Conservation (phyloP, 192 early-diverging fungal species). For the Backusella tarrabulga region DNA sequence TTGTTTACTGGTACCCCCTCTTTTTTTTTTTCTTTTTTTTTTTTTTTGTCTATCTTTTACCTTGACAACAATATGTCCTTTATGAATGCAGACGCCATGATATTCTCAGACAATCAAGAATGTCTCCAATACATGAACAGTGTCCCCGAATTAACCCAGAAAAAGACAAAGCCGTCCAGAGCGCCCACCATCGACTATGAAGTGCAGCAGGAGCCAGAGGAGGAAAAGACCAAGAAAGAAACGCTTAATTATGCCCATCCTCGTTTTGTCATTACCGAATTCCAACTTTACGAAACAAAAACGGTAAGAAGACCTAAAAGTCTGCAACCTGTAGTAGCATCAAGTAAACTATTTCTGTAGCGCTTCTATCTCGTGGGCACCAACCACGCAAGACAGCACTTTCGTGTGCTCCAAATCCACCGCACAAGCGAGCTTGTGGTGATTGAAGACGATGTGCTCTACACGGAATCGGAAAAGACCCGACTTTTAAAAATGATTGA, state of each 20-base stretch:
- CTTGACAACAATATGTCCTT: background rate
- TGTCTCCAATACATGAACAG: constrained; percentile 4
- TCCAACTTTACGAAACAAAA: constrained; percentile 87
- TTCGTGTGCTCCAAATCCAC: constrained; percentile 87
- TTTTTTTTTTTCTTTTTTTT: background rate
- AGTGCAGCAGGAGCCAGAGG: background rate
- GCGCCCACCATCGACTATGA: background rate
- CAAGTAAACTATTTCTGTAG: constrained; percentile 20
- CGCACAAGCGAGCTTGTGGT: constrained; percentile 75
- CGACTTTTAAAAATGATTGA: constrained; percentile 76
- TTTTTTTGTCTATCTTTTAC: background rate
- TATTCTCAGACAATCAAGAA: constrained; percentile 27
- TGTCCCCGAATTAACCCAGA: background rate
- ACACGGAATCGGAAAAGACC: constrained; percentile 70
- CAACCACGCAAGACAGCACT: constrained; percentile 70
- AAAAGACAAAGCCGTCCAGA: background rate
- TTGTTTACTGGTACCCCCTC: background rate
- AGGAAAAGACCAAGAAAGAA: background rate
- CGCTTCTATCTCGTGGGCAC: constrained; percentile 85
- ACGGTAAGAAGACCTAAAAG: constrained; percentile 52
- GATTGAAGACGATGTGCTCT: constrained; percentile 75
- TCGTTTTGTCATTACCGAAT: constrained; percentile 61
- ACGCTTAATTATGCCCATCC: constrained; percentile 14
- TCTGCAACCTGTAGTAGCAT: background rate
- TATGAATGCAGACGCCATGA: constrained; percentile 33